Percentiles rank a stretch among this genome's conserved stretches.
Conservation (phyloP, 2,329 filamentous ascomycete species). For the Grosmannia penicillata region DNA sequence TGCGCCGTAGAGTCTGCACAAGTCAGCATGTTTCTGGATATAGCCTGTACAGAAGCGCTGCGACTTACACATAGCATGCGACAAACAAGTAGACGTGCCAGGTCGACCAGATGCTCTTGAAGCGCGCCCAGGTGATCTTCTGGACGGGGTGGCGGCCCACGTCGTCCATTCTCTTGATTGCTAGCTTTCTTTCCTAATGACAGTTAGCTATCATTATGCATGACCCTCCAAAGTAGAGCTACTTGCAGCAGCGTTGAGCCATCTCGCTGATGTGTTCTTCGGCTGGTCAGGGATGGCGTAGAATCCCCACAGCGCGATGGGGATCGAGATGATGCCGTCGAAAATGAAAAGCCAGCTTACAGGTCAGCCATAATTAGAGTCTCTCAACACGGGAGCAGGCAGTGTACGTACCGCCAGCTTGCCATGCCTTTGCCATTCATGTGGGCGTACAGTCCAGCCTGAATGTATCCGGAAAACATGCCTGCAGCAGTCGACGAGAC, state of each 20-base stretch:
- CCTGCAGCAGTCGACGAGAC: neutral
- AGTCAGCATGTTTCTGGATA: no score
- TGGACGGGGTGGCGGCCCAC: neutral
- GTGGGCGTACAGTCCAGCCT: slow-evolving; percentile 19
- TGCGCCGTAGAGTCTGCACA: neutral
- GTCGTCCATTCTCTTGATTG: slow-evolving; percentile 1
- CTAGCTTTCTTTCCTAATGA: neutral
- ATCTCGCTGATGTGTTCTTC: neutral
- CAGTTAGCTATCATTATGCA: neutral
- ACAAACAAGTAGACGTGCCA: slow-evolving; percentile 1
- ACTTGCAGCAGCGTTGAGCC: neutral
- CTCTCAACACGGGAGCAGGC: neutral
- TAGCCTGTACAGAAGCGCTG: neutral
- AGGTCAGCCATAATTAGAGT: neutral
- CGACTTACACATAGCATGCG: neutral
- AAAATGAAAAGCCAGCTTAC: slow-evolving; percentile 22
- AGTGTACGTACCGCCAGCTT: slow-evolving; percentile 18
- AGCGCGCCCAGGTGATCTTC: neutral
- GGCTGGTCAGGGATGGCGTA: slow-evolving; percentile 10
- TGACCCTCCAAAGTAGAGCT: no score
- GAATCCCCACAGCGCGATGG: slow-evolving; percentile 11
- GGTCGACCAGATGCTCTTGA: neutral
- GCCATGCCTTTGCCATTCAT: slow-evolving; percentile 16
- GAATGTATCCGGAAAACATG: slow-evolving; percentile 17
- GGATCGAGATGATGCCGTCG: slow-evolving; percentile 16